Conservation (phyloP, 495 filamentous ascomycete species). For the Penicillium alfredii region DNA sequence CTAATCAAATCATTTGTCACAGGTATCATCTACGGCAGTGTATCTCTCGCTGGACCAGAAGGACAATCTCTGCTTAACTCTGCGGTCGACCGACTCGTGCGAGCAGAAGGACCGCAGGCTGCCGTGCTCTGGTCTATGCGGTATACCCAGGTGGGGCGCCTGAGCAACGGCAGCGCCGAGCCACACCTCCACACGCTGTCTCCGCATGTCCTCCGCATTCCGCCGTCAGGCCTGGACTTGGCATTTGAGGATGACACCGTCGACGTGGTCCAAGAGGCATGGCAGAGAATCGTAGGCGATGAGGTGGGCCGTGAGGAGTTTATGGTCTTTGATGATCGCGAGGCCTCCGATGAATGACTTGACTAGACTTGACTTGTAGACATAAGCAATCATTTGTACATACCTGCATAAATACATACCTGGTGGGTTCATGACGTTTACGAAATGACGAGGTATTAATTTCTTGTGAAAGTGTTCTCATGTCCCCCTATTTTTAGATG, state of each 20-base stretch:
- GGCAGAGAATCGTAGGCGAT: constrained; percentile 54
- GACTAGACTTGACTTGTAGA: too few relatives aligned
- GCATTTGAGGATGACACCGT: constrained; percentile 64
- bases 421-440: too few relatives aligned
- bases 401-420: too few relatives aligned
- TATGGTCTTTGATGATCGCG: constrained; percentile 54
- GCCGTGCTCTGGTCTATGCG: constrained; percentile 54
- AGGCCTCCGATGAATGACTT: constrained; percentile 29
- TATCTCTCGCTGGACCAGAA: constrained; percentile 31
- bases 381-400: too few relatives aligned
- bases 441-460: too few relatives aligned
- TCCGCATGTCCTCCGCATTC: constrained; percentile 38
- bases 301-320: constrained; percentile 46
- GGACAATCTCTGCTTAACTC: constrained; percentile 40
- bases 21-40: constrained; percentile 69
- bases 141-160: constrained; percentile 49
- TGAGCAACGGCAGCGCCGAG: constrained; percentile 10
- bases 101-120: constrained; percentile 26
- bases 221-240: constrained; percentile 52
- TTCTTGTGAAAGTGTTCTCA: too few relatives aligned
- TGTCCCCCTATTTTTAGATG: too few relatives aligned
- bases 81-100: constrained; percentile 52
- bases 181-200: constrained; percentile 11
- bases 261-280: constrained; percentile 55
- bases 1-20: constrained; percentile 42